phyloP scores from a whole-genome alignment of 768 basidiomycete species.

The Psilocybe subaeruginosa region DNA sequence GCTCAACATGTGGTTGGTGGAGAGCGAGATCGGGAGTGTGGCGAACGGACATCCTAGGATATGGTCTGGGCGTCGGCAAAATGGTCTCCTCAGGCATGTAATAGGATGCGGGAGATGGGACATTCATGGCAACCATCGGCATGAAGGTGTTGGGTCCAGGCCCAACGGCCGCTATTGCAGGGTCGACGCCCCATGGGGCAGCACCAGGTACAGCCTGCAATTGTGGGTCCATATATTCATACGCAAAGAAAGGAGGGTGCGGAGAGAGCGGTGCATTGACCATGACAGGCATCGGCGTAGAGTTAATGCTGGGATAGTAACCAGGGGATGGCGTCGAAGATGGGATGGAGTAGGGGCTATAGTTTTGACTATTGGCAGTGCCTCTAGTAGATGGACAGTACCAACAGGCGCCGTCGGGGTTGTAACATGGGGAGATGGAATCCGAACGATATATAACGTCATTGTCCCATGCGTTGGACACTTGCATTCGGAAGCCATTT shows the following conservation, averaged over 20 bases:
- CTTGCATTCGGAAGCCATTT: slow-evolving; percentile 4
- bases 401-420: slow-evolving; percentile 20
- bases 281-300: slow-evolving; percentile 3
- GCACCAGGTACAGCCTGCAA: slow-evolving; percentile 6
- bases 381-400: slow-evolving; percentile 34
- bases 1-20: background rate
- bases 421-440: slow-evolving; percentile 16
- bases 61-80: background rate
- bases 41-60: background rate
- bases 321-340: slow-evolving; percentile 7
- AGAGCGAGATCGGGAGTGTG: background rate
- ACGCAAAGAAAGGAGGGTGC: background rate
- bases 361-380: slow-evolving; percentile 6
- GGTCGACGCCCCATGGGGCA: slow-evolving; percentile 17
- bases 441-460: slow-evolving; percentile 20
- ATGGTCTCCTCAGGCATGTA: slow-evolving; percentile 9
- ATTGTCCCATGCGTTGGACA: slow-evolving; percentile 1
- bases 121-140: background rate
- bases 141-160: background rate
- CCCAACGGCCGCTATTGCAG: slow-evolving; percentile 18
- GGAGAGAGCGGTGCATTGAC: slow-evolving; percentile 9
- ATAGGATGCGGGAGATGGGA: slow-evolving; percentile 6
- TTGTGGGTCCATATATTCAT: slow-evolving; percentile 21
- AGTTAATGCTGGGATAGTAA: slow-evolving; percentile 11
- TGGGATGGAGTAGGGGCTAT: slow-evolving; percentile 8